A percentile compares a stretch with the other conserved stretches of the same genome.
phyloP scores from a whole-genome alignment of 495 filamentous ascomycete genomes.

The Tuber borchii region DNA sequence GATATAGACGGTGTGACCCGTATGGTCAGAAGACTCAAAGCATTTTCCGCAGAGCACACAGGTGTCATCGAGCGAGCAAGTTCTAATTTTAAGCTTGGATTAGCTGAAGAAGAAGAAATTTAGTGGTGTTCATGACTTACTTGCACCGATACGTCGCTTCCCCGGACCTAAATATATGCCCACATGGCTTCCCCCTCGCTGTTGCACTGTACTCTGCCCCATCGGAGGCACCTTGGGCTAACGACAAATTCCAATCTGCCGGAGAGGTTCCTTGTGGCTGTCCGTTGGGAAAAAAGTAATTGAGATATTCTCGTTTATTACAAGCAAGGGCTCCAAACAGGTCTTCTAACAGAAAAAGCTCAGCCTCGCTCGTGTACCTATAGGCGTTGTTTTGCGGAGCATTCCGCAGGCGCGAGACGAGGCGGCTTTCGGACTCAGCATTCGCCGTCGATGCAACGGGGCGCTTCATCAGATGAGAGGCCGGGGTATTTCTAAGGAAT shows the following conservation, averaged over 20 bases:
- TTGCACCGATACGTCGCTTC: slow-evolving; percentile 91
- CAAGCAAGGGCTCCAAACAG: slow-evolving; percentile 81
- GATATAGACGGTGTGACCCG: slow-evolving; percentile 83
- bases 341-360: slow-evolving; percentile 60
- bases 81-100: slow-evolving; percentile 43
- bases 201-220: slow-evolving; percentile 91
- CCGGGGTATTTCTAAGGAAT: background rate
- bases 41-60: slow-evolving; percentile 83
- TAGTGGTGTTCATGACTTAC: slow-evolving; percentile 25
- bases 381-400: slow-evolving; percentile 58
- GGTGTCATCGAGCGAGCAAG: slow-evolving; percentile 80
- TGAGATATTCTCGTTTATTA: slow-evolving; percentile 63
- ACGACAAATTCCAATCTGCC: slow-evolving; percentile 62
- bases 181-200: slow-evolving; percentile 89
- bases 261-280: slow-evolving; percentile 48
- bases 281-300: slow-evolving; percentile 73
- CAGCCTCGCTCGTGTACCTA: slow-evolving; percentile 64
- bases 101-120: background rate
- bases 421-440: slow-evolving; percentile 22
- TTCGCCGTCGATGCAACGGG: slow-evolving; percentile 17
- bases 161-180: slow-evolving; percentile 88
- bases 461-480: slow-evolving; percentile 20
- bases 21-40: slow-evolving; percentile 91
- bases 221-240: slow-evolving; percentile 84
- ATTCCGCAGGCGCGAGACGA: slow-evolving; percentile 49